Evolutionary conservation across 2,329 filamentous ascomycete species (phyloP).

Genomic region (Botryosphaeria dothidea): DNA sequence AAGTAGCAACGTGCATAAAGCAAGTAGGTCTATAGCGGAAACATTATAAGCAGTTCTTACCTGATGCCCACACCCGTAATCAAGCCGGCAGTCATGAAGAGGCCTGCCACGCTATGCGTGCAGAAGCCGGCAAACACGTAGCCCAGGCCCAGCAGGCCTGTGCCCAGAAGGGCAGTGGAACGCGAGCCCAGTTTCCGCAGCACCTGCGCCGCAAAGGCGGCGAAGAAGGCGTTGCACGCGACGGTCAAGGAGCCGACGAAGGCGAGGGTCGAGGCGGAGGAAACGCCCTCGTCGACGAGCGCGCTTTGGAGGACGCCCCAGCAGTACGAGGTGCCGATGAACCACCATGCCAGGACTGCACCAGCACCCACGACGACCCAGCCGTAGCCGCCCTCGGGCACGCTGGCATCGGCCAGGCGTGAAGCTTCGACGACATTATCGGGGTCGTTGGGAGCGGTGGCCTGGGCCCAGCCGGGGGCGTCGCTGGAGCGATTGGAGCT

Average conservation of each 20-base stretch:
- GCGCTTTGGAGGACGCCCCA: constrained; percentile 64
- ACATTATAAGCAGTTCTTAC: constrained; percentile 7
- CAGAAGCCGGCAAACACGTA: constrained; percentile 52
- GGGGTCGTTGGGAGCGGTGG: constrained; percentile 13
- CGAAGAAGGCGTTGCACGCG: constrained; percentile 54
- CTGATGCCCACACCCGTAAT: constrained; percentile 47
- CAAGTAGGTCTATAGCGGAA: background rate
- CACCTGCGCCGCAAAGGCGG: constrained; percentile 54
- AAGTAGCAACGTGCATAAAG: constrained; percentile 10
- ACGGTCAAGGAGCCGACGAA: constrained; percentile 60
- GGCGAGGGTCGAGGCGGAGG: constrained; percentile 54
- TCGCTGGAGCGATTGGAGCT: background rate
- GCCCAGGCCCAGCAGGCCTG: constrained; percentile 52
- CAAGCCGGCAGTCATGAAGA: constrained; percentile 54
- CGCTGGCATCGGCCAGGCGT: constrained; percentile 21
- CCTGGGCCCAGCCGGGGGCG: background rate
- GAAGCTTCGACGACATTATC: constrained; percentile 17
- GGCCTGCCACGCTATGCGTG: constrained; percentile 45
- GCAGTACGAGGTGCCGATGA: constrained; percentile 57
- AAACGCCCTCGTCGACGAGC: constrained; percentile 52
- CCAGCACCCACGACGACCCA: constrained; percentile 57
- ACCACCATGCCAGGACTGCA: constrained; percentile 52
- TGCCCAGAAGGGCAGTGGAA: constrained; percentile 49
- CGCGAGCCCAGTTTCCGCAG: constrained; percentile 53
- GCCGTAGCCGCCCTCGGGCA: constrained; percentile 58